Percentiles rank a stretch among this genome's conserved stretches.
Evolutionary conservation across 495 filamentous ascomycete genomes (phyloP).

Genomic region (Cladorrhinum samala): DNA sequence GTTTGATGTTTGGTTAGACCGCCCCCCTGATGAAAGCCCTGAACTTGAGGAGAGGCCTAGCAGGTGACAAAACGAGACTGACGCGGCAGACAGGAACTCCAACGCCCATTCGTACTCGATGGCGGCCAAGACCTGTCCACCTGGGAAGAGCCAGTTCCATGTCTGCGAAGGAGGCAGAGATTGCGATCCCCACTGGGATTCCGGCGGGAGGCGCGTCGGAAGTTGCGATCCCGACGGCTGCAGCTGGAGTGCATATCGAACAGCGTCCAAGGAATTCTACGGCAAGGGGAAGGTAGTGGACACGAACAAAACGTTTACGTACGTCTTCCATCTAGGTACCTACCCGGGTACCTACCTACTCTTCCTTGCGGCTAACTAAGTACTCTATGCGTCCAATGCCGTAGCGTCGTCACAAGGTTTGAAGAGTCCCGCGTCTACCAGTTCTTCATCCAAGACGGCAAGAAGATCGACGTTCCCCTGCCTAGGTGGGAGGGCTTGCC

Average conservation of each 20-base stretch:
- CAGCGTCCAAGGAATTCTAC: constrained; percentile 56
- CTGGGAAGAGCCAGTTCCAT: not conserved
- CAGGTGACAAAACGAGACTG: too few relatives aligned
- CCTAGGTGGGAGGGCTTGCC: constrained; percentile 36
- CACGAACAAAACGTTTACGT: constrained; percentile 56
- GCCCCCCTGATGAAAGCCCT: too few relatives aligned
- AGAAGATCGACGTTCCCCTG: constrained; percentile 48
- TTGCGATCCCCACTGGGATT: constrained; percentile 34
- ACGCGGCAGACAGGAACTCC: constrained; percentile 34
- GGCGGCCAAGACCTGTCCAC: constrained; percentile 5
- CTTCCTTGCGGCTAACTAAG: not conserved
- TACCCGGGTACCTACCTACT: not conserved
- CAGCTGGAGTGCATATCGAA: constrained; percentile 66
- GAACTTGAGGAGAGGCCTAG: too few relatives aligned
- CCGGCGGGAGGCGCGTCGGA: constrained; percentile 33
- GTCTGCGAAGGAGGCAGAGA: constrained; percentile 34
- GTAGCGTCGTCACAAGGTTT: constrained; percentile 60
- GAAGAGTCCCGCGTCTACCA: constrained; percentile 48
- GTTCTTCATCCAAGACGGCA: constrained; percentile 62
- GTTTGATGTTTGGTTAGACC: constrained; percentile 58
- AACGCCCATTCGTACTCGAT: constrained; percentile 16
- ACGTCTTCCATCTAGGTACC: not conserved
- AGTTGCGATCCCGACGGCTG: constrained; percentile 61
- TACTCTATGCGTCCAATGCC: not conserved
- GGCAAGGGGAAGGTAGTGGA: constrained; percentile 55